These are phyloP conservation scores for Hericium coralloides DNA, from an alignment of 768 basidiomycete species.

Conservation along the genomic window DNA sequence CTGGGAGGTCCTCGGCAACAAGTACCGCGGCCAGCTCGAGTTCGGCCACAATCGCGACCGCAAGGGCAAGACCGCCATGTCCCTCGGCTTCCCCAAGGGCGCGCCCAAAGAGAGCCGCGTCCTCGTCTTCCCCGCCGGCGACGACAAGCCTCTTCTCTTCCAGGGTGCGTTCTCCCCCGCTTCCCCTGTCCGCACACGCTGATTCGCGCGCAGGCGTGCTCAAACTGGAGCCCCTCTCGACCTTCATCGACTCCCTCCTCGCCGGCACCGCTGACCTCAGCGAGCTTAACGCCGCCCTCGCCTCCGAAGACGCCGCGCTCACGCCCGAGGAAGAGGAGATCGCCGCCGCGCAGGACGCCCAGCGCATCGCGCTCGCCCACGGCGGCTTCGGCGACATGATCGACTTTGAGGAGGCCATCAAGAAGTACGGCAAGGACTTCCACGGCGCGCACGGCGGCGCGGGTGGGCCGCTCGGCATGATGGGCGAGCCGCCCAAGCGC, in stretches of 20 bases:
- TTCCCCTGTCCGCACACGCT: neutral
- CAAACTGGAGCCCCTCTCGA: conserved; percentile 68
- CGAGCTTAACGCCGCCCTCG: conserved; percentile 23
- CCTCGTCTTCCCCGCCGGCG: conserved; percentile 58
- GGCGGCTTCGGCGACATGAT: conserved; percentile 41
- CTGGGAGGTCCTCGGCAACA: conserved; percentile 74
- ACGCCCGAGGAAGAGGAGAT: conserved; percentile 35
- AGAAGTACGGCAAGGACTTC: conserved; percentile 33
- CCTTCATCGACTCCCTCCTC: conserved; percentile 63
- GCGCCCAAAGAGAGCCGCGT: conserved; percentile 51
- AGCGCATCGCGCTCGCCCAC: conserved; percentile 41
- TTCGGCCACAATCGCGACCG: conserved; percentile 62
- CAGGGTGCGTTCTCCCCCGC: conserved; percentile 40
- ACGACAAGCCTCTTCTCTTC: conserved; percentile 48
- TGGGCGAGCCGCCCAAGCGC: conserved; percentile 26
- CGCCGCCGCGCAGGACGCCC: conserved; percentile 41
- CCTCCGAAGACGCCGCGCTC: conserved; percentile 1
- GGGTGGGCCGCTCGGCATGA: conserved; percentile 23
- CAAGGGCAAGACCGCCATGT: conserved; percentile 46
- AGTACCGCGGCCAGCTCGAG: conserved; percentile 51
- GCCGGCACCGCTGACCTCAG: conserved; percentile 58
- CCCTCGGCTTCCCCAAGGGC: conserved; percentile 49
- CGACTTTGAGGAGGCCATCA: conserved; percentile 43
- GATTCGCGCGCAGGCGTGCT: conserved; percentile 38
- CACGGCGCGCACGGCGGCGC: conserved; percentile 35